Base-by-base conservation (phyloP, 1,284 basidiomycete species). In the Marasmius oreades region DNA sequence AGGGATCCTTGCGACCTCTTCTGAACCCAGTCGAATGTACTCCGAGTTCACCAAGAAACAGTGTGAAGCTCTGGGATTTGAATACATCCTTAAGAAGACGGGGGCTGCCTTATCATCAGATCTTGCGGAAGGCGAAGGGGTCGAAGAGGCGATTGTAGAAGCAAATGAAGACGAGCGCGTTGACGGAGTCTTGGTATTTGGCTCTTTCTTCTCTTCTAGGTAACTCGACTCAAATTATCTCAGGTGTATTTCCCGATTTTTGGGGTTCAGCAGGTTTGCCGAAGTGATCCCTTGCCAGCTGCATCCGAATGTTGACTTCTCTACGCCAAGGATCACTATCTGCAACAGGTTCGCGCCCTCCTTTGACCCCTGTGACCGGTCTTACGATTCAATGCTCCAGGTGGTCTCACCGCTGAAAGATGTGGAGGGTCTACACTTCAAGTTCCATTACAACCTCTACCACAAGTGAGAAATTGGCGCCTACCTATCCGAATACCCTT, bases 401-500 rank as follows among this genome's bases (percentile, higher is more conserved):
- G 84, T 96, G 55, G 92, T 99, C 12, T 95, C 93, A 1, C 95
- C 96, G 1, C 82, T 92, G 63, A 99, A 99, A 74, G 96, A 99
- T 64, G 96, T 99, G 53, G 96, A 99, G 73, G 96, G 96, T 3
- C 80, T 98, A 51, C 86, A 98, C 74, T 93, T 94, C 77, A 94
- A 94, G 71, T 96, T 95, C 71, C 90, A 96, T 65, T 98, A 95
- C 74, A 97, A 97, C 70, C 77, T 98, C 54, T 98, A 98, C 72
- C 95, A 98, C 81, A 97, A 97, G 93, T 93, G 63, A 57, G 84
- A 67, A 5, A 36, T 23, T 37, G 46, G 11, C 51, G 16, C 39
- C 39, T 34, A 44, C 34, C 37, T 52, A 61, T 26, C 18, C n/a
- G 16, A 33, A 44, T 11, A 11, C 52, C 11, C 16, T 31, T 22